These are phyloP conservation scores for Ceratocystis diversiconidia DNA, from an alignment of 2,329 filamentous ascomycete genomes.

Conservation along the genomic window DNA sequence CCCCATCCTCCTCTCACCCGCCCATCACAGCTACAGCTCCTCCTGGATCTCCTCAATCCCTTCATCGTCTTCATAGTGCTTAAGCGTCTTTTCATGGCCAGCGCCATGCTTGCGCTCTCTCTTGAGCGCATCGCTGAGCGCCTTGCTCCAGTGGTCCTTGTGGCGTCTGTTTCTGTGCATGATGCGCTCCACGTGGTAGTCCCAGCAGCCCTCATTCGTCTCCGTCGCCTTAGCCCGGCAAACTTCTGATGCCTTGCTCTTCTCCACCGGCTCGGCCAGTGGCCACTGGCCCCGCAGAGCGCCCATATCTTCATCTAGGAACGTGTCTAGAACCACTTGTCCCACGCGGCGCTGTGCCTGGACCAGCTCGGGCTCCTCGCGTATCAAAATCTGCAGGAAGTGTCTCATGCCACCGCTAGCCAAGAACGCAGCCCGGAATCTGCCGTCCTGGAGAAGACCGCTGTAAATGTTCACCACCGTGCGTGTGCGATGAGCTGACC, in stretches of 20 bases:
- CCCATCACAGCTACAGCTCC: slow-evolving; percentile 3
- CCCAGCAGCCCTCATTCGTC: slow-evolving; percentile 42
- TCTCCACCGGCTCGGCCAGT: slow-evolving; percentile 24
- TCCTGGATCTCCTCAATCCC: slow-evolving; percentile 15
- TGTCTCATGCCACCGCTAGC: slow-evolving; percentile 37
- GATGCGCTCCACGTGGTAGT: slow-evolving; percentile 35
- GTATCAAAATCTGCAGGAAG: slow-evolving; percentile 37
- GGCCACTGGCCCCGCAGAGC: slow-evolving; percentile 45
- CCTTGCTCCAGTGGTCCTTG: slow-evolving; percentile 33
- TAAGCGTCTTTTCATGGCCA: slow-evolving; percentile 19
- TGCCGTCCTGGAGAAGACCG: slow-evolving; percentile 40
- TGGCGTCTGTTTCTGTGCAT: slow-evolving; percentile 27
- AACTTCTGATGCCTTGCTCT: slow-evolving; percentile 25
- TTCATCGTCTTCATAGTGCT: slow-evolving; percentile 20
- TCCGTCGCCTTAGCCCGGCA: slow-evolving; percentile 21
- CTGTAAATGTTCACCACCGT: slow-evolving; percentile 37
- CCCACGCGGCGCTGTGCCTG: slow-evolving; percentile 40
- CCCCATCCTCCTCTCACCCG: neutral
- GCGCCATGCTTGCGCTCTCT: slow-evolving; percentile 24
- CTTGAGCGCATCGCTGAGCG: slow-evolving; percentile 28
- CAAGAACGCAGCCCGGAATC: slow-evolving; percentile 43
- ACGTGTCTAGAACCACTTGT: slow-evolving; percentile 47
- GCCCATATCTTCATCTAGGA: slow-evolving; percentile 52
- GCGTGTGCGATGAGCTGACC: slow-evolving; percentile 25
- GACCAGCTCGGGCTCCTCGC: slow-evolving; percentile 29